phyloP scores from a whole-genome alignment of 345 rosid genomes.

The Populus deltoides region DNA sequence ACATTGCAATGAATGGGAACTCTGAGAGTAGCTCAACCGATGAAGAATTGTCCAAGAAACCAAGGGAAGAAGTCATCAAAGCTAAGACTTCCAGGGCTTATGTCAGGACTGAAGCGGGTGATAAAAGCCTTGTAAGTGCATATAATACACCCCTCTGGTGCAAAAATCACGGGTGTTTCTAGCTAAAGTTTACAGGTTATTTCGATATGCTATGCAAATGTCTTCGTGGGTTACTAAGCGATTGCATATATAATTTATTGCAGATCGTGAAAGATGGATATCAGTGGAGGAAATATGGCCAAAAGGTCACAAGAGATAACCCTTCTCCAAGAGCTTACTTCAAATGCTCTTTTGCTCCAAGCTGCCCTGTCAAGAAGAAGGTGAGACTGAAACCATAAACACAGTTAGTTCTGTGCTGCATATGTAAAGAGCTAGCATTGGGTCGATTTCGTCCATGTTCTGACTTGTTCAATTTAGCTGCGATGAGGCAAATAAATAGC shows the following conservation, averaged over 20 bases:
- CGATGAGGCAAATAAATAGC: not conserved
- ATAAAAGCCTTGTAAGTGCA: constrained; percentile 68
- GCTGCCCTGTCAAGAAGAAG: constrained; percentile 97
- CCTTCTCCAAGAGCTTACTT: constrained; percentile 98
- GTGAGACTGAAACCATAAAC: constrained; percentile 23
- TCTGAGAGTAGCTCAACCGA: constrained; percentile 94
- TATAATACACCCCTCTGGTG: not conserved
- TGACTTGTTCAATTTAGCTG: not conserved
- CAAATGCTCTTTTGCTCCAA: constrained; percentile 95
- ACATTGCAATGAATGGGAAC: constrained; percentile 36
- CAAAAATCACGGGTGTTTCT: not conserved
- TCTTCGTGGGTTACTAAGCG: not conserved
- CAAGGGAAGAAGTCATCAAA: constrained; percentile 68
- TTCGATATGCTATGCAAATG: not conserved
- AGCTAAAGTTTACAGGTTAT: not conserved
- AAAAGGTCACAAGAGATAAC: constrained; percentile 97
- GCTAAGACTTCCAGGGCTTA: constrained; percentile 59
- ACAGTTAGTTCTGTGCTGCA: not conserved
- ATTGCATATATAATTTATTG: not conserved
- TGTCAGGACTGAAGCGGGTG: constrained; percentile 66
- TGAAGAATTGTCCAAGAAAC: constrained; percentile 74
- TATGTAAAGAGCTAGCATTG: not conserved
- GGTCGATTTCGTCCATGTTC: not conserved
- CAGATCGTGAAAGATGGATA: constrained; percentile 96
- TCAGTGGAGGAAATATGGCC: constrained; percentile 99